Evolutionary conservation across 441 rosid species (phyloP), one percentile per base, ranked within the genome.

Genomic region (Hura crepitans): DNA sequence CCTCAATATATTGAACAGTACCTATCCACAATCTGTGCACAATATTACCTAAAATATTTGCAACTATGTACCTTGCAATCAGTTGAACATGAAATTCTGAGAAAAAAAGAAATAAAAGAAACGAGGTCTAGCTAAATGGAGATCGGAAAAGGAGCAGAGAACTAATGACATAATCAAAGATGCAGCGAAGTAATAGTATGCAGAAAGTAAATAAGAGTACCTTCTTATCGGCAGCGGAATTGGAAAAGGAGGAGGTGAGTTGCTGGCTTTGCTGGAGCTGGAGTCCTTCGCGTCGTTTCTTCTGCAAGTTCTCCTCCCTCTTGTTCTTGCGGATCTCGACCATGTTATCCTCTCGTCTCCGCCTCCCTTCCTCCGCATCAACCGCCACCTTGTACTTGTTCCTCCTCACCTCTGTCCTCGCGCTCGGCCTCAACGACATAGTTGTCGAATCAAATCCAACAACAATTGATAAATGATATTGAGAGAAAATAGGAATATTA

Each of bases 261-360:
- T 66, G 69, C 13, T 56, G 73, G 13, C 58, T 66, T 22, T 49
- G 72, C 5, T 27, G 70, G 30, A 56, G 86, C 67, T 80, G 90
- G 43, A 91, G 74, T 28, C 93, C 93, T 62, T 91, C 93, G 17
- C 97, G 92, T 27, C 93, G 81, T 84, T 89, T 91, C 84, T 87
- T 91, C 83, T 75, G 86, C 82, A 92, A 73, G 81, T 84, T 89
- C 87, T 89, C 92, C 71, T 89, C 94, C 42, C 92, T 78, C 47
- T 85, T 86, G 65, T 70, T 89, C 81, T 91, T 91, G 55, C 97
- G 87, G 79, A 89, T 91, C 92, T 89, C 96, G 69, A 91, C 96
- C 94, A 89, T 81, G 70, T 85, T 85, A 39, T 92, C 94, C 72
- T 89, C 94, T 42, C 96, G 79, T 79, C 96, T 83, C 81, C 93